Evolutionary conservation across 306 rosid species (phyloP), one percentile per base, ranked within the genome.

Genomic region (Corylus avellana): DNA sequence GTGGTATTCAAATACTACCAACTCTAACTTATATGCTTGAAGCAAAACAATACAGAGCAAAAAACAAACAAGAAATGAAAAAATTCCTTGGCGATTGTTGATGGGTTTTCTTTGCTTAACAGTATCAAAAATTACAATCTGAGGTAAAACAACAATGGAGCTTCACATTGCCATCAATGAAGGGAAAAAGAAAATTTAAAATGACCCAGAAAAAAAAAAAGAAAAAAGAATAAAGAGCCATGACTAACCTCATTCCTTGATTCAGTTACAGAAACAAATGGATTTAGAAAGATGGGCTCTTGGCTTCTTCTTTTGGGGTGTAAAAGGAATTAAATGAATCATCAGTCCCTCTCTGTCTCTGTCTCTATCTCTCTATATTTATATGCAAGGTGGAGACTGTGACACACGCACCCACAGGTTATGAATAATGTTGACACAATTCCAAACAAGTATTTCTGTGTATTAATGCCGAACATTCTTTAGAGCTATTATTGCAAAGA

Each of bases 171-270:
- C 72, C 72, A 39, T 39, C 25, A 39, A 66, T 3, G 72, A 37
- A 17, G 50, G 12, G 49, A 39, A 66, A 66, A 66, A 17, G 72
- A 54, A n/a, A 25, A 58, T 10, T 49, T 12, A 11, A 12, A 22
- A 18, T 39, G 50, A 67, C 16, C 72, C 50, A 67, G 72, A 39
- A 18, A 10, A 39, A 42, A 22, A 22, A 22, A 22, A n/a, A 67
- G 72, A 39, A 18, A 10, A 44, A 9, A 54, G 72, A 8, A 51
- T 37, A 10, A n/a, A 14, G 50, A 67, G 72, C 42, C 49, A 67
- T 39, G 50, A 39, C 72, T 4, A 44, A 67, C 72, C 72, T 67
- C 14, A 67, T 29, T 32, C 69, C 69, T 62, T 67, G 72, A 74
- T 5, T 67, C 72, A 67, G 72, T 39, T 18, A 42, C 50, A 39